Conservation (phyloP, 208 protist genomes). For the Leptomonas pyrrhocoris region DNA sequence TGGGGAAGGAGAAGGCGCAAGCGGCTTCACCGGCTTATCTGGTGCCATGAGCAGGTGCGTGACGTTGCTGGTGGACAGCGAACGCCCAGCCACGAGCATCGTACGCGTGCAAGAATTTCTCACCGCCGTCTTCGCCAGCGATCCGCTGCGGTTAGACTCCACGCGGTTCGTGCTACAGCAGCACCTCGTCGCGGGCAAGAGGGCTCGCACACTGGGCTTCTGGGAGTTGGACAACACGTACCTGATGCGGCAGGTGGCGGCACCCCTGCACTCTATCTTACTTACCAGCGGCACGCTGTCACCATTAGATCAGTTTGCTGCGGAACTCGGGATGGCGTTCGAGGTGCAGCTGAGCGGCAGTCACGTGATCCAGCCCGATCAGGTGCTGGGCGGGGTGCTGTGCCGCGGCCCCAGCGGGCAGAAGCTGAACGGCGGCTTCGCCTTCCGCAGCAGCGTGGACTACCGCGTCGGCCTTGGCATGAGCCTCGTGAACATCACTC, state of each 20-base stretch:
- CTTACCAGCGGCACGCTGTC: constrained; percentile 97
- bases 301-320: constrained; percentile 93
- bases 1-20: constrained; percentile 31
- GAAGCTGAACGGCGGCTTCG: constrained; percentile 85
- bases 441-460: constrained; percentile 69
- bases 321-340: constrained; percentile 91
- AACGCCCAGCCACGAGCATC: constrained; percentile 58
- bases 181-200: constrained; percentile 16
- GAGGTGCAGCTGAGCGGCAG: constrained; percentile 78
- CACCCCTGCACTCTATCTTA: constrained; percentile 67
- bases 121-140: constrained; percentile 53
- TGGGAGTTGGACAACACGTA: constrained; percentile 93
- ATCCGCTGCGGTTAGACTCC: constrained; percentile 31
- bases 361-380: constrained; percentile 91
- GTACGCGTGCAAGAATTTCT: constrained; percentile 82
- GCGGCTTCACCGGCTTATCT: constrained; percentile 43
- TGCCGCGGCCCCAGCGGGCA: constrained; percentile 72
- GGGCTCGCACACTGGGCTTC: constrained; percentile 75
- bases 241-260: constrained; percentile 72
- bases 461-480: constrained; percentile 85
- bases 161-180: constrained; percentile 75
- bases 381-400: constrained; percentile 73
- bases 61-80: constrained; percentile 61
- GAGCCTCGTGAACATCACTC: constrained; percentile 85
- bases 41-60: constrained; percentile 71